Evolutionary conservation across 805 yeast genomes (phyloP), one percentile per base, ranked within the genome.

Genomic region (Saturnispora diversa): DNA sequence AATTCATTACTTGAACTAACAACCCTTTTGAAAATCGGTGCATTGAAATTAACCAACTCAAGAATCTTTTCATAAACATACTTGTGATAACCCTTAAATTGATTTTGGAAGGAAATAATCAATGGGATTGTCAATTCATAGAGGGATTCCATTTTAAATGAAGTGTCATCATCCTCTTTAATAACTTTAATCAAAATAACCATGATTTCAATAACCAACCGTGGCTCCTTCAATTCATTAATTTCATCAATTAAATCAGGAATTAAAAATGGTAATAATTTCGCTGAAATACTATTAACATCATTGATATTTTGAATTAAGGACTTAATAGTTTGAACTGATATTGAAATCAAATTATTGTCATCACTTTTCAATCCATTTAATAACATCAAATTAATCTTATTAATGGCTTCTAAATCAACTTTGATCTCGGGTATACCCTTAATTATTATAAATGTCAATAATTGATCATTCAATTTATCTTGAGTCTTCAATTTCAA

Each of bases 311-410:
- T 41, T 7, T 60, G 53, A 30, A 81, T 64, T 31, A 84, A 60
- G 0, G 79, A 66, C 49, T 70, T 79, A 37, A 81, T 64, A 12
- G 92, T 79, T 47, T 80, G 87, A 10, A 78, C 63, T 0, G 74
- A 64, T 8, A 74, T 60, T 0, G 65, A 55, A 29, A 50, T 48
- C 7, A 66, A 49, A 7, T 59, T 53, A 1, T 54, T 43, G n/a
- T 59, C 65, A 3, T 61, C 54, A 5, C 62, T 53, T 1, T 49
- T 36, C 7, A 77, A 49, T 12, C 68, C 65, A 4, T 49, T 51
- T 1, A 63, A 44, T 8, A 77, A 51, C 13, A 54, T 54, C 2
- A 52, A 45, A 2, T 63, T 56, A 25, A 68, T 51, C 8, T 53
- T 50, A 2, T 60, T 65, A 28, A 67, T 54, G 36, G 75, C 74